These are phyloP conservation scores for Cercophora samala DNA, from an alignment of 495 filamentous ascomycete genomes.

Conservation along the genomic window DNA sequence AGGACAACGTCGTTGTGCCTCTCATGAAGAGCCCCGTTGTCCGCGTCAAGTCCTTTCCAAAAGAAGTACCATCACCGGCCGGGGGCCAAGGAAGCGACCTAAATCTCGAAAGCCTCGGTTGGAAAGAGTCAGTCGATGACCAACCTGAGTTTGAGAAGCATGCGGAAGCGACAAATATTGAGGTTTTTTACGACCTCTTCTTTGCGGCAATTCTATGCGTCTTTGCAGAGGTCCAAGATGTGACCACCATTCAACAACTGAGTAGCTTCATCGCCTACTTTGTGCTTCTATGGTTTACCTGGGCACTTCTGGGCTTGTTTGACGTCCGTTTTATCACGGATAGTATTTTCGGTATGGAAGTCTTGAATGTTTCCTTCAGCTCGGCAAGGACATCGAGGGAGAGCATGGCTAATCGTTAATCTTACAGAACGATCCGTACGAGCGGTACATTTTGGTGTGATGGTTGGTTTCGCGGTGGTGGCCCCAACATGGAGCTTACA, in stretches of 20 bases:
- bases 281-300: conserved; percentile 67
- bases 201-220: conserved; percentile 67
- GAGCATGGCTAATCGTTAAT: not conserved
- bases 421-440: conserved; percentile 51
- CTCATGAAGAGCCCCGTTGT: conserved; percentile 5
- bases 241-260: conserved; percentile 38
- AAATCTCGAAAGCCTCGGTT: not conserved
- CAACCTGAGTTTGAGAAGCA: conserved; percentile 6
- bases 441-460: conserved; percentile 57
- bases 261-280: conserved; percentile 60
- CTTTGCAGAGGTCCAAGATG: conserved; percentile 56
- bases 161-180: conserved; percentile 5
- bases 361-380: not conserved
- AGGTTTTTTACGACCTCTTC: conserved; percentile 69
- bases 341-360: conserved; percentile 51
- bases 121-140: not conserved
- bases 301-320: conserved; percentile 64
- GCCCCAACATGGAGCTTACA: conserved; percentile 37
- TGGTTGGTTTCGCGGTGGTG: conserved; percentile 61
- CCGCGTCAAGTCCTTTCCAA: not conserved
- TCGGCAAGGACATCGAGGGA: not conserved
- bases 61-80: not conserved
- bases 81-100: not conserved
- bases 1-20: not conserved
- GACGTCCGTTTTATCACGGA: conserved; percentile 67